A percentile compares a stretch with the other conserved stretches of the same genome.
These are phyloP conservation scores for Avena eriantha DNA, from an alignment of 176 grass and related monocot species.

Conservation along the genomic window DNA sequence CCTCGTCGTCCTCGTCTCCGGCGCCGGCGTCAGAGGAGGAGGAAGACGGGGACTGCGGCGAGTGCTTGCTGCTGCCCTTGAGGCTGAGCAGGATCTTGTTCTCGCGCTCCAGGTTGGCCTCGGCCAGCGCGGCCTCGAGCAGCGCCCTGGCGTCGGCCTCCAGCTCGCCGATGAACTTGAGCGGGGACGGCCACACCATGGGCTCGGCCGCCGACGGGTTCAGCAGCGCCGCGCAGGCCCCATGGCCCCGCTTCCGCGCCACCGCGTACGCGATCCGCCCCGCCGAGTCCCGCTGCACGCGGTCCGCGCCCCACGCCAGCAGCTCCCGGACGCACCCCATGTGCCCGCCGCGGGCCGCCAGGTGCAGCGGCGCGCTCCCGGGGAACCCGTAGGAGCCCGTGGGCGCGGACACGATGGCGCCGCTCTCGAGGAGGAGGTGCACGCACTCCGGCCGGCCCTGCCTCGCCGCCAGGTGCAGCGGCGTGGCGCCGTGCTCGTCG, in stretches of 20 bases:
- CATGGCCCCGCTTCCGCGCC: slow-evolving; percentile 61
- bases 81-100: slow-evolving; percentile 49
- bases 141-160: slow-evolving; percentile 68
- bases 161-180: slow-evolving; percentile 89
- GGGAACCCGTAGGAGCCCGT: slow-evolving; percentile 56
- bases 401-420: slow-evolving; percentile 57
- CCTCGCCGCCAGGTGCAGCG: slow-evolving; percentile 64
- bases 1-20: slow-evolving; percentile 32
- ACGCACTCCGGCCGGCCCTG: slow-evolving; percentile 52
- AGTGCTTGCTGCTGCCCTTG: slow-evolving; percentile 57
- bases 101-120: slow-evolving; percentile 71
- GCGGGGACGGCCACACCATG: slow-evolving; percentile 83
- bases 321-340: slow-evolving; percentile 61
- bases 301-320: slow-evolving; percentile 67
- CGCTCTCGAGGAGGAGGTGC: slow-evolving; percentile 59
- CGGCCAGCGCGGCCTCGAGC: slow-evolving; percentile 64
- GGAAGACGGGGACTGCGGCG: slow-evolving; percentile 45
- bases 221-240: slow-evolving; percentile 64
- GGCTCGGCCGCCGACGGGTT: slow-evolving; percentile 67
- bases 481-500: slow-evolving; percentile 72
- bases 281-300: slow-evolving; percentile 53
- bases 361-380: slow-evolving; percentile 60
- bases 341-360: slow-evolving; percentile 60
- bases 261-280: slow-evolving; percentile 72
- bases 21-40: slow-evolving; percentile 37